Evolutionary conservation across 306 rosid genomes (phyloP).

Genomic region (Comarum palustre): DNA sequence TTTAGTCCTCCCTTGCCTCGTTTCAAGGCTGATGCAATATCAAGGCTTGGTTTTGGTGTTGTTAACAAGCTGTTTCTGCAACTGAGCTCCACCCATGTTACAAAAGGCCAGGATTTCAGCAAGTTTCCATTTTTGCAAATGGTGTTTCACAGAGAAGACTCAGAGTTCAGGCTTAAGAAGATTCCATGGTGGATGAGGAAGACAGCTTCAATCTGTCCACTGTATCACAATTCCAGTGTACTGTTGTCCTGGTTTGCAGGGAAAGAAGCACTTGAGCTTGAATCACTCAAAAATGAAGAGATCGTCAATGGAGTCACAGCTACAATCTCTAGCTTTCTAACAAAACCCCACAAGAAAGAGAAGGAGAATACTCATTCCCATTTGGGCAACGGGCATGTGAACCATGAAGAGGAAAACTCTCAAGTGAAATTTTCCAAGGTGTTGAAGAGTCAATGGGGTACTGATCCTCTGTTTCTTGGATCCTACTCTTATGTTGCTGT

Average conservation of each 20-base stretch:
- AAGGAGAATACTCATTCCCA: conserved; percentile 27
- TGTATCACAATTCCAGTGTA: conserved; percentile 62
- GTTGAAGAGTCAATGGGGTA: conserved; percentile 75
- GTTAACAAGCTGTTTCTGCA: conserved; percentile 88
- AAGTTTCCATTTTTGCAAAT: conserved; percentile 64
- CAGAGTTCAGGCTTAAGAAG: conserved; percentile 55
- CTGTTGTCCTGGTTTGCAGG: conserved; percentile 90
- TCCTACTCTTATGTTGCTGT: conserved; percentile 81
- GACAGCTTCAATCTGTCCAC: conserved; percentile 68
- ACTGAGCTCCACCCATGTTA: conserved; percentile 35
- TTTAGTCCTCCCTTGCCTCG: conserved; percentile 78
- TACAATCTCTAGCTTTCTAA: conserved; percentile 49
- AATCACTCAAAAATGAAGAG: conserved; percentile 65
- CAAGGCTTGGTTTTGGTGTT: conserved; percentile 94
- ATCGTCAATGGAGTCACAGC: conserved; percentile 65
- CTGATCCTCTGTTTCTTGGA: conserved; percentile 81
- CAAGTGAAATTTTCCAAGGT: conserved; percentile 53
- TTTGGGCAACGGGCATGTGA: conserved; percentile 43
- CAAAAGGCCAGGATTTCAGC: conserved; percentile 23
- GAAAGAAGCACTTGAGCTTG: conserved; percentile 76
- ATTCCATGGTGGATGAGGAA: conserved; percentile 96
- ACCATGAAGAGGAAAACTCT: conserved; percentile 25
- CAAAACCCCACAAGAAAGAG: conserved; percentile 27
- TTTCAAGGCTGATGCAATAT: conserved; percentile 73
- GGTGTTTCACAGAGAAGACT: conserved; percentile 64